A percentile compares a stretch with the other conserved stretches of the same genome.
phyloP scores from a whole-genome alignment of 2,329 filamentous ascomycete genomes.

The Fusarium mexicanum region DNA sequence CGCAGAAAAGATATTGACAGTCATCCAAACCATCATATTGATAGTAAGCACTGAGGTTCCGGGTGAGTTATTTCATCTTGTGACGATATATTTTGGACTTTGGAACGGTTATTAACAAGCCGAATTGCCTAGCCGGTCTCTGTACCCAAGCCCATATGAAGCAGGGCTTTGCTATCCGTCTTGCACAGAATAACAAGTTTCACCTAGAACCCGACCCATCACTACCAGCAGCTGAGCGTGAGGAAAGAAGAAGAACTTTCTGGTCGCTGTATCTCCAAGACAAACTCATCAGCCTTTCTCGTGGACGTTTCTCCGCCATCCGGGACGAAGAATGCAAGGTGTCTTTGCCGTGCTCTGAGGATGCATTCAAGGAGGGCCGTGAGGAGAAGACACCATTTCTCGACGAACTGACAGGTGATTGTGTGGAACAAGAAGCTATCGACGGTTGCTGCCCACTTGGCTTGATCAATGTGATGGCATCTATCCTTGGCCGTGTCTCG shows the following conservation, averaged over 20 bases:
- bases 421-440: slow-evolving; percentile 1
- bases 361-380: background rate
- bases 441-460: background rate
- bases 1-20: background rate
- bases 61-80: background rate
- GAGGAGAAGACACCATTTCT: background rate
- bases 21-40: slow-evolving; percentile 11
- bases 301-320: slow-evolving; percentile 8
- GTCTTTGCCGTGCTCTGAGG: background rate
- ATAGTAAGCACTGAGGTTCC: slow-evolving; percentile 21
- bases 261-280: slow-evolving; percentile 9
- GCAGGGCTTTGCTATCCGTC: slow-evolving; percentile 4
- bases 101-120: accelerated
- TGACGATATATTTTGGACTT: no score
- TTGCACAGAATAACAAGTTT: slow-evolving; percentile 10
- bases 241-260: slow-evolving; percentile 1
- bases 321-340: slow-evolving; percentile 12
- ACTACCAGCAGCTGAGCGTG: background rate
- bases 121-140: background rate
- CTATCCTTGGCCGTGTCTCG: slow-evolving; percentile 2
- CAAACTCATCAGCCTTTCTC: slow-evolving; percentile 6
- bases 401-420: background rate
- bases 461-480: slow-evolving; percentile 1
- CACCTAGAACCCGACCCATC: background rate
- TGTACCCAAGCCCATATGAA: slow-evolving; percentile 23